Evolutionary conservation across 1,139 yeast species (phyloP), one percentile per base, ranked within the genome.

Genomic region (Magnusiomyces tetraspermus): DNA sequence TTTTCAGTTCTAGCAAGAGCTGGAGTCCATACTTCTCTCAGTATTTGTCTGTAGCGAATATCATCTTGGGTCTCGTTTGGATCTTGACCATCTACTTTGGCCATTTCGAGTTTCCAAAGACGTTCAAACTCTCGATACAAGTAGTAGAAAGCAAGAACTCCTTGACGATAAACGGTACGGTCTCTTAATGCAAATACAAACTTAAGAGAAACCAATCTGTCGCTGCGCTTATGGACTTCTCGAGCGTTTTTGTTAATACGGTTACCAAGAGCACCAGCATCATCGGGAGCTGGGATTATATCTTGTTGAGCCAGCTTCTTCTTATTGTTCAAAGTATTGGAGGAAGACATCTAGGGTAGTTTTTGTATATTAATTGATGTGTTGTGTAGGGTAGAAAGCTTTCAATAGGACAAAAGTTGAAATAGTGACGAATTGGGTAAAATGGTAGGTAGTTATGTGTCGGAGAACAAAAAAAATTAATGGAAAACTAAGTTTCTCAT

Each of bases 241-340:
- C 82, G 75, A 1, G 95, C 86, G 63, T 79, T 83, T 46, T 67
- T 63, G 67, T 86, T 86, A 63, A 86, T 86, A 64, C 95, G 73
- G 75, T 86, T 86, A 53, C 82, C 95, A 52, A 86, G 73, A 5
- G 95, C 95, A 42, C 92, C 95, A 23, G 82, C 71, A 64, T 86
- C 95, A 36, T 78, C 76, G 55, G 83, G 83, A 22, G 80, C 75
- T 1, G 95, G 95, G 46, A 86, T 75, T 48, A 82, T 77, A 62
- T 82, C 88, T 50, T 72, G 71, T 63, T 77, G 84, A 30, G 73
- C 67, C 53, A 78, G 43, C 30, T 49, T 50, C 38, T 28, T 28
- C 24, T 44, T 44, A n/a, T n/a, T n/a, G n/a, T n/a, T n/a, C n/a
- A n/a, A n/a, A n/a, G n/a, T n/a, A n/a, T n/a, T n/a, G n/a, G n/a